Evolutionary conservation across 2,329 filamentous ascomycete genomes (phyloP).

Genomic region (Aspergillus sp.): DNA sequence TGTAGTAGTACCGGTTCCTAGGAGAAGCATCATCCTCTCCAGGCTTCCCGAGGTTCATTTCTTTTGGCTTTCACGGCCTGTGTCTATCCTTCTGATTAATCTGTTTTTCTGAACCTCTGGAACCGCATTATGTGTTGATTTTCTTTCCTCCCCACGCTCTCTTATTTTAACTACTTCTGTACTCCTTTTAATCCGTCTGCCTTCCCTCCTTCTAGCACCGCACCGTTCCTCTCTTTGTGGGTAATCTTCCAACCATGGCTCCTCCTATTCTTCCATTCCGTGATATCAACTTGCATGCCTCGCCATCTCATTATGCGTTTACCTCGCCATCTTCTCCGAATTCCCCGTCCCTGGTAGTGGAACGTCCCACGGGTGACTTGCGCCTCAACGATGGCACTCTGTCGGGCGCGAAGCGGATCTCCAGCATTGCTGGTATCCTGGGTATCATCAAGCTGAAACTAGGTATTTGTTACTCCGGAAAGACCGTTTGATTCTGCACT

Average conservation of each 20-base stretch:
- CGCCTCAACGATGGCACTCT: constrained; percentile 76
- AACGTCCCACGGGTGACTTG: constrained; percentile 87
- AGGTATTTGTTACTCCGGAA: constrained; percentile 51
- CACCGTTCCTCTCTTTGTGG: not conserved
- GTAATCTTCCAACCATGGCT: constrained; percentile 22
- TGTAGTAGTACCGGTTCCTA: too few species aligned
- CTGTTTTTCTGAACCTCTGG: too few species aligned
- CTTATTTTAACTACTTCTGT: not conserved
- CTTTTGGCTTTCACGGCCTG: too few species aligned
- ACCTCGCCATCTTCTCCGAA: constrained; percentile 90
- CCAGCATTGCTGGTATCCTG: constrained; percentile 90
- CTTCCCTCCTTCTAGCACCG: constrained; percentile 25
- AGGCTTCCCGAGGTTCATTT: too few species aligned
- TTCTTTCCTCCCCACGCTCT: constrained; percentile 3
- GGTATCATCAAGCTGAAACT: constrained; percentile 90
- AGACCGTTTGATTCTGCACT: not conserved
- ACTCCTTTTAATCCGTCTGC: constrained; percentile 2
- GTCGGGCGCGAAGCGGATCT: constrained; percentile 74
- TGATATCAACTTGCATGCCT: constrained; percentile 95
- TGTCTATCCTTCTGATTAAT: too few species aligned
- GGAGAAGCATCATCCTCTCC: too few species aligned
- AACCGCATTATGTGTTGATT: constrained; percentile 9
- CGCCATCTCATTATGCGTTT: constrained; percentile 90
- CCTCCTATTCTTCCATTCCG: constrained; percentile 64
- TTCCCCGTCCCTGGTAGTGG: constrained; percentile 80